A percentile compares a stretch with the other conserved stretches of the same genome.
Conservation (phyloP, 2,329 filamentous ascomycete species). For the Ophiostoma himal-ulmi region DNA sequence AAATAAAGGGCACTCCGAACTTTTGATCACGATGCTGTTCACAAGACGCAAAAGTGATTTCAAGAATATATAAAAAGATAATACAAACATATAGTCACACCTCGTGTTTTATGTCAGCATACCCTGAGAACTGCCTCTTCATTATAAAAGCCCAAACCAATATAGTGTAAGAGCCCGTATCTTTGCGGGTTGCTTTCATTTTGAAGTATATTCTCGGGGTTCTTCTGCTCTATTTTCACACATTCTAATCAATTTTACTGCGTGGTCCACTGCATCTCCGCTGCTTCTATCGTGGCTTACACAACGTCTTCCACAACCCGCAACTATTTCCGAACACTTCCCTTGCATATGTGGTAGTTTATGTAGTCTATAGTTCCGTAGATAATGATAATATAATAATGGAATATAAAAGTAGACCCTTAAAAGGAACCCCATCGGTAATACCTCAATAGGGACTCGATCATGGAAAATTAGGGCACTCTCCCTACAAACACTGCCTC, state of each 20-base stretch:
- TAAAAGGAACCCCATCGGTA: background rate
- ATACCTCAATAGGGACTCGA: background rate
- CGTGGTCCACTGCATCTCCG: background rate
- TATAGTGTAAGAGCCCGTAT: background rate
- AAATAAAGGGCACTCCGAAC: background rate
- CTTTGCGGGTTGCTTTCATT: no score
- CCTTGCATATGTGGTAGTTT: background rate
- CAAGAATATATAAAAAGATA: background rate
- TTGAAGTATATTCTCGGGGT: background rate
- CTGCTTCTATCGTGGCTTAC: background rate
- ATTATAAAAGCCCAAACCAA: background rate
- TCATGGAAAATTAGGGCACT: background rate
- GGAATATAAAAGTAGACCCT: background rate
- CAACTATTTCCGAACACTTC: background rate
- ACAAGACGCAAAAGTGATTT: background rate
- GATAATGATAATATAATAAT: background rate
- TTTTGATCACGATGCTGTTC: background rate
- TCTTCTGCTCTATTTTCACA: background rate
- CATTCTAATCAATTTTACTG: background rate
- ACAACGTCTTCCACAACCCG: background rate
- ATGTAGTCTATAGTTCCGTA: no score
- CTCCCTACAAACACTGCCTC: background rate
- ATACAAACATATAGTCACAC: background rate
- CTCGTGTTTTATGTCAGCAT: background rate
- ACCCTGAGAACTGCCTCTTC: background rate